These are phyloP conservation scores for Fistulifera pelliculosa DNA, from an alignment of 108 stramenopile species.

Conservation along the genomic window DNA sequence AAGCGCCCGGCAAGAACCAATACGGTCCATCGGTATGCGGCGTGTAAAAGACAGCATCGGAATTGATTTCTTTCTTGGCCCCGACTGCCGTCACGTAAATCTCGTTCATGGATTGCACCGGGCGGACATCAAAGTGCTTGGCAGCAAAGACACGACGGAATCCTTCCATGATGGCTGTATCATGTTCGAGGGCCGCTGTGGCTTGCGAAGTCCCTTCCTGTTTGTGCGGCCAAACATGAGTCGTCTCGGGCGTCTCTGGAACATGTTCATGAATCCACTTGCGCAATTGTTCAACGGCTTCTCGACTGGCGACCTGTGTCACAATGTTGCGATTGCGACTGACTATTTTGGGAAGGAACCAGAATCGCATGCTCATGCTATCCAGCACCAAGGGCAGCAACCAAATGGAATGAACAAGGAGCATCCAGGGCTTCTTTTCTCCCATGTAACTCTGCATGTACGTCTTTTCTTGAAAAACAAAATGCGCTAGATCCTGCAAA, in stretches of 20 bases:
- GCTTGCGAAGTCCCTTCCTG: slow-evolving; percentile 28
- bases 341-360: slow-evolving; percentile 36
- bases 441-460: slow-evolving; percentile 34
- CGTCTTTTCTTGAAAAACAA: slow-evolving; percentile 27
- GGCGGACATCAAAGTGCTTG: slow-evolving; percentile 35
- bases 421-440: slow-evolving; percentile 23
- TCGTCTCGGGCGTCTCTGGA: slow-evolving; percentile 27
- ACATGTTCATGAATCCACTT: slow-evolving; percentile 36
- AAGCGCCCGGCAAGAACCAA: slow-evolving; percentile 39
- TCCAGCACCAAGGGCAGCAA: slow-evolving; percentile 43
- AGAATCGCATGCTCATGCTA: slow-evolving; percentile 28
- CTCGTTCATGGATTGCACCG: slow-evolving; percentile 43
- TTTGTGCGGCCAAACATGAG: slow-evolving; percentile 50
- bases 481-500: slow-evolving; percentile 40
- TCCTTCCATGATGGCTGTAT: slow-evolving; percentile 34
- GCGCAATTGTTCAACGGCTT: slow-evolving; percentile 34
- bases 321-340: slow-evolving; percentile 34
- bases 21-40: slow-evolving; percentile 43
- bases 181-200: slow-evolving; percentile 26
- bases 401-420: slow-evolving; percentile 40
- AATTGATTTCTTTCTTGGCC: slow-evolving; percentile 34
- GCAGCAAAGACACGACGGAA: slow-evolving; percentile 39
- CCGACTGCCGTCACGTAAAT: slow-evolving; percentile 51
- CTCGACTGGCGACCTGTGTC: slow-evolving; percentile 20
- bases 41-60: slow-evolving; percentile 44